A percentile compares a stretch with the other conserved stretches of the same genome.
Conservation (phyloP, 805 yeast genomes). For the Sungouiella thailandica region DNA sequence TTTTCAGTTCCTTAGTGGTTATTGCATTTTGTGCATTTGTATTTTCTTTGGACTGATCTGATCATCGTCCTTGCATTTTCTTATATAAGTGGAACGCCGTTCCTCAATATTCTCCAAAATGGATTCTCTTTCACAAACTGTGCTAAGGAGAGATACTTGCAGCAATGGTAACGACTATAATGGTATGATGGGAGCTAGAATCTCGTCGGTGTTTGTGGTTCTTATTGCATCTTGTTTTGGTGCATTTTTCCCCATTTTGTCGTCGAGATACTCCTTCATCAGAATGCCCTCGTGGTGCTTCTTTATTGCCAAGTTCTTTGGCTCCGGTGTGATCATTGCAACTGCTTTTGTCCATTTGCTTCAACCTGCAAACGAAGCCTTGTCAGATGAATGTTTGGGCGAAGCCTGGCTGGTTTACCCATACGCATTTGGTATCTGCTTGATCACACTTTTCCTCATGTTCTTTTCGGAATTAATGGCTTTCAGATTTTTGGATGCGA, state of each 20-base stretch:
- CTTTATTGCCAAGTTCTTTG: conserved; percentile 68
- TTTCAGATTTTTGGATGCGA: conserved; percentile 40
- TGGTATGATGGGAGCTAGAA: conserved; percentile 46
- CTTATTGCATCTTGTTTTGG: conserved; percentile 51
- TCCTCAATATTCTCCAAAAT: too few species aligned
- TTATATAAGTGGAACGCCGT: too few species aligned
- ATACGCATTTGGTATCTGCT: conserved; percentile 49
- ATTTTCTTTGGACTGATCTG: too few species aligned
- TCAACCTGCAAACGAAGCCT: conserved; percentile 60
- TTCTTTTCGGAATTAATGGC: conserved; percentile 50
- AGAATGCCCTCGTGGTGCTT: conserved; percentile 59
- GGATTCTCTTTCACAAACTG: too few species aligned
- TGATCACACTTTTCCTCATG: conserved; percentile 47
- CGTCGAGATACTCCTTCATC: conserved; percentile 55
- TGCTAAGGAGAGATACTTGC: conserved; percentile 35
- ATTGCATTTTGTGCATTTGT: too few species aligned
- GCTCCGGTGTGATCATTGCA: conserved; percentile 80
- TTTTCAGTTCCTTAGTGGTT: too few species aligned
- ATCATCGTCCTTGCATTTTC: too few species aligned
- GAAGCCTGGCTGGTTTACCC: conserved; percentile 52
- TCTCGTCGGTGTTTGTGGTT: conserved; percentile 62
- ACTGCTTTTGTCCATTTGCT: conserved; percentile 76
- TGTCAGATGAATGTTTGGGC: conserved; percentile 57
- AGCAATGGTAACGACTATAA: conserved; percentile 39
- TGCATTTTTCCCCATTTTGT: conserved; percentile 55